Evolutionary conservation across 768 basidiomycete genomes (phyloP).

Genomic region (Rhizopogon rudus): DNA sequence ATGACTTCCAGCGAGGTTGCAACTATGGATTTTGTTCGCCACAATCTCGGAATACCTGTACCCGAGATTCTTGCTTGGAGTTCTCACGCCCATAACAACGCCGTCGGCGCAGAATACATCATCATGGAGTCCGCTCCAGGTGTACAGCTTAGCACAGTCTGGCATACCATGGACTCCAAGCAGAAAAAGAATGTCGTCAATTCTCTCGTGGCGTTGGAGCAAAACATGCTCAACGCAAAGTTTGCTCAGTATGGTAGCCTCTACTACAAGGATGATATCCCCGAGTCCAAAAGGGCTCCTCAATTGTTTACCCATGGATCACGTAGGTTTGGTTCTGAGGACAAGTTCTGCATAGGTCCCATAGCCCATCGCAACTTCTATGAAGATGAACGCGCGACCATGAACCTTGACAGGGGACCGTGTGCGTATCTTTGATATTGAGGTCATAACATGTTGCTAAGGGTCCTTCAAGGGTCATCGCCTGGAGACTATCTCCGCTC

Average conservation of each 20-base stretch:
- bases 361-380: constrained; percentile 22
- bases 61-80: constrained; percentile 28
- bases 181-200: constrained; percentile 13
- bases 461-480: constrained; percentile 11
- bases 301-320: constrained; percentile 5
- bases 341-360: constrained; percentile 28
- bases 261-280: constrained; percentile 26
- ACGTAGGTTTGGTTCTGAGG: constrained; percentile 10
- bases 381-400: constrained; percentile 18
- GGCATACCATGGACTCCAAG: constrained; percentile 13
- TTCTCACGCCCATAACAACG: constrained; percentile 13
- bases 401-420: constrained; percentile 27
- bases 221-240: constrained; percentile 10
- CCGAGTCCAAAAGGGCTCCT: constrained; percentile 3
- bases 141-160: constrained; percentile 16
- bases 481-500: constrained; percentile 15
- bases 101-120: constrained; percentile 28
- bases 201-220: constrained; percentile 17
- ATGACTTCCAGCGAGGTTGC: constrained; percentile 32
- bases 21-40: constrained; percentile 26
- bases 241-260: constrained; percentile 28
- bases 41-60: constrained; percentile 21
- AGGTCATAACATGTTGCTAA: not conserved
- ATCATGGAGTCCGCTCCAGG: constrained; percentile 28
- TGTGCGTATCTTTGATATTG: constrained; percentile 18